Evolutionary conservation across 2,329 filamentous ascomycete species (phyloP), one percentile per base, ranked within the genome.

Genomic region (Bertia moriformis): DNA sequence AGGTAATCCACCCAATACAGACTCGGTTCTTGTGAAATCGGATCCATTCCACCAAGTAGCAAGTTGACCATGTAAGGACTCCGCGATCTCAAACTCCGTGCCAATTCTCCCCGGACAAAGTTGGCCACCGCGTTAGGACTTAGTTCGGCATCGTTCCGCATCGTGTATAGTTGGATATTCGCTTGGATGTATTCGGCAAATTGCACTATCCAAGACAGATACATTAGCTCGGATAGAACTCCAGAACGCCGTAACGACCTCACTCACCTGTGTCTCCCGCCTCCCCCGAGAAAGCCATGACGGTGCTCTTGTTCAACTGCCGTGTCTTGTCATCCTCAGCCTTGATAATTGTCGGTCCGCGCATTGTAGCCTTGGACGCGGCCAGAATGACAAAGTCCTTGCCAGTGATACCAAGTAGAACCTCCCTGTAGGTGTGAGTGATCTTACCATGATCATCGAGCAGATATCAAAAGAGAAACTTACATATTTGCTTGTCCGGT

Each of bases 181-280:
- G 89, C 88, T 74, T 96, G 88, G 60, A 98, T 93, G 67, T 89
- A 98, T 67, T 98, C 91, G 59, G 93, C 85, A 61, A 98, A 98
- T 79, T 98, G 89, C 45, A 96, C 88, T 94, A 57, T 42, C 10
- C 32, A 37, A 12, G 42, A 19, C 24, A 46, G n/a, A n/a, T n/a
- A n/a, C n/a, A n/a, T n/a, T n/a, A n/a, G n/a, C n/a, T n/a, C n/a
- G 53, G 40, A 45, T 44, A 36, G 24, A 24, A 14, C 43, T 48
- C 30, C 43, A 44, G 19, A 39, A 19, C n/a, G n/a, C n/a, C n/a
- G n/a, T n/a, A n/a, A n/a, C n/a, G n/a, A n/a, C n/a, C n/a, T n/a
- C n/a, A 55, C 65, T 43, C 68, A 91, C 87, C 76, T 52, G 89
- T 96, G 58, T 98, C 91, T 53, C 91, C 91, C 44, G 93, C 83